Base-by-base conservation (phyloP, 2,329 filamentous ascomycete species). In the Myriosclerotinia scirpicola region DNA sequence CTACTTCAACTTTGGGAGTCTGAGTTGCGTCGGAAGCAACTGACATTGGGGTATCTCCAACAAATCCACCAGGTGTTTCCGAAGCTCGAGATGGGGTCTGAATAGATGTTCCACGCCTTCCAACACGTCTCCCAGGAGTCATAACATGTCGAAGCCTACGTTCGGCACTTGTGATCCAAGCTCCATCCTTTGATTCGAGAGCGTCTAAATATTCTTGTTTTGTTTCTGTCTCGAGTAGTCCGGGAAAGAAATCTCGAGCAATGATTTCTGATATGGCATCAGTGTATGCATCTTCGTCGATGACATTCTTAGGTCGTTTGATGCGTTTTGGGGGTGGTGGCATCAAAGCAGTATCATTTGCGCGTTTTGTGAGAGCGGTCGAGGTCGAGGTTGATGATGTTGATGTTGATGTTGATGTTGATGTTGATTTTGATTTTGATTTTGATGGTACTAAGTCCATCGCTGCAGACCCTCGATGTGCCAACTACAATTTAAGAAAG, bases 231-330 rank as follows among this genome's bases (percentile, higher is more conserved):
- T 98, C 93, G 5, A 93, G 81, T 0, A 99, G 83, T 0, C 94
- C 95, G 0, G 95, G 95, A 75, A 98, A 99, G 81, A 96, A 99
- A 81, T 99, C 95, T 71, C 95, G 88, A 12, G 92, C 92, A 70
- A 99, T 97, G 76, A 99, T 98, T 72, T 95, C 90, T 0, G 93
- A 97, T 38, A 99, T 83, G 0, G 91, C 90, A 67, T 93, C 88
- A 2, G 92, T 95, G 78, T 99, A 99, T 64, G 90, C 88, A 72
- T 99, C 94, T 82, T 99, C 95, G 77, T 97, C 92, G 38, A 99
- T 85, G 38, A 97, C 88, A 69, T 90, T 90, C 69, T 89, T 88
- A 0, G 95, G 95, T 63, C 95, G 86, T 79, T 97, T 97, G 75
- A 97, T 96, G 67, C 92, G 90, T 78, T 97, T 98, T 5, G 93